Evolutionary conservation across 345 rosid species (phyloP), one percentile per base, ranked within the genome.

Genomic region (Eucalyptus melliodora): DNA sequence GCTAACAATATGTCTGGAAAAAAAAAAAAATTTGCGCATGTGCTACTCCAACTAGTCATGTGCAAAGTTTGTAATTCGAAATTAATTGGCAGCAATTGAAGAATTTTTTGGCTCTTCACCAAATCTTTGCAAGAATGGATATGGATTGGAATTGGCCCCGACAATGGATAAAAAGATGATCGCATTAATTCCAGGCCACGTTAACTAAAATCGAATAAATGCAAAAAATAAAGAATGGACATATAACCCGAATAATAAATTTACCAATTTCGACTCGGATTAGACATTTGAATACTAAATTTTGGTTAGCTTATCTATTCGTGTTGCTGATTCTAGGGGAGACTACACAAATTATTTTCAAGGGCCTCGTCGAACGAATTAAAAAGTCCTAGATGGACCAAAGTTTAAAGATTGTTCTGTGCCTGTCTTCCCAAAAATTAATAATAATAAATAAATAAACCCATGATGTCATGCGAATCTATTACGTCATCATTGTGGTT

Each of bases 361-460:
- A 11, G 2, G 8, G 24, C 2, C 8, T 10, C 15, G 3, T 6
- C 2, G 5, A 37, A 37, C 2, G 4, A 37, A 72, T 37, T 4
- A 11, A 72, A 77, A 77, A 19, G 3, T 72, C 8, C 8, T 37
- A 72, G 23, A 37, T 37, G 5, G 8, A 21, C 26, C 8, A 21
- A 77, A 37, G 2, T 77, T 77, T 6, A 37, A 11, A 7, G 13
- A 11, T 40, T 19, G 5, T 77, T 72, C 4, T 0, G 1, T 40
- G 44, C 40, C 7, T 4, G 1, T 31, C 80, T 69, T 69, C 13
- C 14, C 7, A 34, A 69, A n/a, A 67, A 65, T 65, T 15, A n/a
- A n/a, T n/a, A 67, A 62, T 6, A 15, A 65, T 4, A n/a, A 15
- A 4, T 4, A 37, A 37, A 30, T 4, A 15, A 27, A 4, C 0